These are phyloP conservation scores for Forsythia suspensa DNA, from an alignment of 257 asterid genomes.

Conservation along the genomic window DNA sequence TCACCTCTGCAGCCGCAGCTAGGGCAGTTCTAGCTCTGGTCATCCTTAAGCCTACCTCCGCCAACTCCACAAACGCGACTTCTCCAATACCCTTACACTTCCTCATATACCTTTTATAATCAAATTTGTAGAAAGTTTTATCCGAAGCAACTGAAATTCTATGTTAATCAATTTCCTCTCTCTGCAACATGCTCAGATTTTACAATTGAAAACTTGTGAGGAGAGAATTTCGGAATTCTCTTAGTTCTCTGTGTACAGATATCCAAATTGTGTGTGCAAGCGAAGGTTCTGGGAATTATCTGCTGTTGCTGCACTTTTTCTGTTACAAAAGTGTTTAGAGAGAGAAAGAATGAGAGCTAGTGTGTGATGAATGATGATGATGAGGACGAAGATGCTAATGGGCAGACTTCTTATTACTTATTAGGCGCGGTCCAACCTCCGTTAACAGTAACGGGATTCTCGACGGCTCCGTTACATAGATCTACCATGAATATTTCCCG, in stretches of 20 bases:
- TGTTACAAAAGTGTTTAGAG: conserved; percentile 28
- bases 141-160: not conserved
- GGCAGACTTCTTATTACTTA: conserved; percentile 19
- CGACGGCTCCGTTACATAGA: conserved; percentile 34
- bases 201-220: conserved; percentile 13
- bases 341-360: conserved; percentile 31
- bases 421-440: conserved; percentile 17
- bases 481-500: conserved; percentile 24
- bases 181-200: not conserved
- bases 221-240: conserved; percentile 8
- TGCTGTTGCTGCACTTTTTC: conserved; percentile 34
- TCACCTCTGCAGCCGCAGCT: conserved; percentile 11
- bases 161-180: not conserved
- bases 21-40: conserved; percentile 13
- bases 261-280: conserved; percentile 35
- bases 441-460: conserved; percentile 31
- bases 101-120: conserved; percentile 25
- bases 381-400: conserved; percentile 40
- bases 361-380: conserved; percentile 38
- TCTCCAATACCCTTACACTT: conserved; percentile 33
- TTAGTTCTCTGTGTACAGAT: conserved; percentile 8
- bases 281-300: conserved; percentile 32
- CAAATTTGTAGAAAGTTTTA: not conserved
- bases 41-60: conserved; percentile 23
- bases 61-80: conserved; percentile 24